These are phyloP conservation scores for Limnomonas spitsbergensis DNA, from an alignment of 139 green algal genomes.

Conservation along the genomic window DNA sequence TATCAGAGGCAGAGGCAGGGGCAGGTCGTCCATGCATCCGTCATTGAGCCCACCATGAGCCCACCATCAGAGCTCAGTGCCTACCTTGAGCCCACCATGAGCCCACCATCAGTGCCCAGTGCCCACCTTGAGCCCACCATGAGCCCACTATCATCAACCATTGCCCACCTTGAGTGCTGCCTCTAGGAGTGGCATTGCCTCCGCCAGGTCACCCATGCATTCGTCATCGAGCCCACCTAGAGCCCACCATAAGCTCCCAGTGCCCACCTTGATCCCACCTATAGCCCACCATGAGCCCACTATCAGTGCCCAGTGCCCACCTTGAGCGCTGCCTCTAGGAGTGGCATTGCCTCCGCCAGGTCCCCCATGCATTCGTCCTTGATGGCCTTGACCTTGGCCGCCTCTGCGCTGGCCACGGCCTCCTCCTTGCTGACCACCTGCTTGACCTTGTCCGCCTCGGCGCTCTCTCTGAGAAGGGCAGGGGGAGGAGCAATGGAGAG, in stretches of 20 bases:
- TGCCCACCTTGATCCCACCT: constrained; percentile 2
- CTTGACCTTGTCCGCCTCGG: constrained; percentile 72
- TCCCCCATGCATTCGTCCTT: constrained; percentile 73
- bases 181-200: too few species aligned
- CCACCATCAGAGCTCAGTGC: background rate
- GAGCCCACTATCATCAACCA: background rate
- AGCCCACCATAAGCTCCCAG: too few species aligned
- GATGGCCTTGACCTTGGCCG: constrained; percentile 70
- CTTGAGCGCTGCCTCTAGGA: constrained; percentile 63
- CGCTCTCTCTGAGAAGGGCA: constrained; percentile 50
- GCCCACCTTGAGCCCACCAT: background rate
- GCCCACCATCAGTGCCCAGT: background rate
- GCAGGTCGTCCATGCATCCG: too few species aligned
- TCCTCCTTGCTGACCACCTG: constrained; percentile 71
- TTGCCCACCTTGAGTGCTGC: constrained; percentile 43
- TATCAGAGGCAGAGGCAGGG: too few species aligned
- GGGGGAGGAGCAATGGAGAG: background rate
- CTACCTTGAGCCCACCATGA: too few species aligned
- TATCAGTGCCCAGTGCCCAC: background rate
- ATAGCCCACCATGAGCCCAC: background rate
- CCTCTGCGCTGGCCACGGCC: constrained; percentile 59
- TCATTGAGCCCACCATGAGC: too few species aligned
- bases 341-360: constrained; percentile 63
- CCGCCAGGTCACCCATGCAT: too few species aligned
- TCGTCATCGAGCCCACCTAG: too few species aligned